Percentiles rank a stretch among this genome's conserved stretches.
Conservation (phyloP, 2,329 filamentous ascomycete genomes). For the Claviceps citrina region DNA sequence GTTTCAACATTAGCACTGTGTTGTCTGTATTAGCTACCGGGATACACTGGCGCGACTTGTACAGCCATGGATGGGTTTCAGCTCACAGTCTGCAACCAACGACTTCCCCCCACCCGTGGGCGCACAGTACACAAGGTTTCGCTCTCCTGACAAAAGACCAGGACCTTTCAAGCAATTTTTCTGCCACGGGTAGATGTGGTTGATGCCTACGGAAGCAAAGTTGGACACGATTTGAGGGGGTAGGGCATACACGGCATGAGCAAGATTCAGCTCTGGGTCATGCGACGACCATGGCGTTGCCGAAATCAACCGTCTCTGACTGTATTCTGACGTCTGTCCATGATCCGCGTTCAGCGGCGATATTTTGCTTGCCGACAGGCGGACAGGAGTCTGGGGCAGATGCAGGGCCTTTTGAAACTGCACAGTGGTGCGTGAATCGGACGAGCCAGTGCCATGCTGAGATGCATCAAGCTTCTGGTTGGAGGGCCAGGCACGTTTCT, state of each 20-base stretch:
- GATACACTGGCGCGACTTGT: neutral
- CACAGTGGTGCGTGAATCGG: constrained; percentile 6
- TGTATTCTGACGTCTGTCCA: constrained; percentile 33
- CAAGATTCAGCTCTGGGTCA: constrained; percentile 44
- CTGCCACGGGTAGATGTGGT: constrained; percentile 65
- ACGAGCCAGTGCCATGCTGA: neutral
- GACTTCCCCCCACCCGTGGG: constrained; percentile 69
- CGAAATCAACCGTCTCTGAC: constrained; percentile 36
- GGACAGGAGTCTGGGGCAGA: constrained; percentile 16
- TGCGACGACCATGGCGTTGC: constrained; percentile 36
- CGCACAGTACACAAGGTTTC: constrained; percentile 64
- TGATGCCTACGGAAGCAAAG: constrained; percentile 50
- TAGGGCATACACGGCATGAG: constrained; percentile 48
- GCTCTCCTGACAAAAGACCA: constrained; percentile 47
- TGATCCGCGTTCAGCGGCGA: constrained; percentile 15
- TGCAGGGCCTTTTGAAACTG: constrained; percentile 21
- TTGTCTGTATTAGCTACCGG: constrained; percentile 2
- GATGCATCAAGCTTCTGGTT: constrained; percentile 6
- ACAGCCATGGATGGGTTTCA: constrained; percentile 3
- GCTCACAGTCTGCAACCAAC: constrained; percentile 46
- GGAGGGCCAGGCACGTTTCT: constrained; percentile 28
- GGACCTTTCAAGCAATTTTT: constrained; percentile 55
- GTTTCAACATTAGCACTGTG: constrained; percentile 55
- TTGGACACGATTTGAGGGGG: constrained; percentile 46
- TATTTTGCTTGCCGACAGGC: constrained; percentile 31